Percentiles rank a stretch among this genome's conserved stretches.
Evolutionary conservation across 2,329 filamentous ascomycete genomes (phyloP).

Genomic region (Madurella mycetomatis): DNA sequence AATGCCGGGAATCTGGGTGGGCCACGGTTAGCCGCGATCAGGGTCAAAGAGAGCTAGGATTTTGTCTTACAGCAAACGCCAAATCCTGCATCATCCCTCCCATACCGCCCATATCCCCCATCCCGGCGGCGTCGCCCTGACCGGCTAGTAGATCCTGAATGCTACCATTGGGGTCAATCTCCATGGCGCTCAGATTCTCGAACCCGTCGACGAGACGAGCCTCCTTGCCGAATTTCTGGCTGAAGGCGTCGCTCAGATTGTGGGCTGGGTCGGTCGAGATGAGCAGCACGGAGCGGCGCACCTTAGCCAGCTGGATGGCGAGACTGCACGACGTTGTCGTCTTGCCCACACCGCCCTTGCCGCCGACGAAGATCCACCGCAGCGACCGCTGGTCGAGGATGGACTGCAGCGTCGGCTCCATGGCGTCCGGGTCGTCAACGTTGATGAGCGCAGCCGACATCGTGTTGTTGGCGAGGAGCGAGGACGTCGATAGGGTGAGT

Average conservation of each 20-base stretch:
- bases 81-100: slow-evolving; percentile 98
- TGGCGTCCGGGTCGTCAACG: slow-evolving; percentile 56
- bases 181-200: slow-evolving; percentile 93
- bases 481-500: neutral
- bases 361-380: slow-evolving; percentile 98
- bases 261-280: slow-evolving; percentile 98
- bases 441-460: slow-evolving; percentile 44
- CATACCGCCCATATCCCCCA: slow-evolving; percentile 64
- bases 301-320: slow-evolving; percentile 93
- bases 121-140: slow-evolving; percentile 57
- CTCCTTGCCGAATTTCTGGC: slow-evolving; percentile 99
- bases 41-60: neutral
- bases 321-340: slow-evolving; percentile 99
- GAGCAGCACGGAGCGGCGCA: slow-evolving; percentile 90
- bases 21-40: neutral
- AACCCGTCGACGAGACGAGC: slow-evolving; percentile 89
- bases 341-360: slow-evolving; percentile 97
- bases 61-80: slow-evolving; percentile 73
- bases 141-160: slow-evolving; percentile 90
- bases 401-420: slow-evolving; percentile 90
- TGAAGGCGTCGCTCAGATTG: slow-evolving; percentile 96
- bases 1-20: slow-evolving; percentile 84
- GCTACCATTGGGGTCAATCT: slow-evolving; percentile 96
- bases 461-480: slow-evolving; percentile 16
- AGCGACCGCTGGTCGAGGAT: slow-evolving; percentile 93